Base-by-base conservation (phyloP, 139 green algal genomes). In the Trebouxia sp. region DNA sequence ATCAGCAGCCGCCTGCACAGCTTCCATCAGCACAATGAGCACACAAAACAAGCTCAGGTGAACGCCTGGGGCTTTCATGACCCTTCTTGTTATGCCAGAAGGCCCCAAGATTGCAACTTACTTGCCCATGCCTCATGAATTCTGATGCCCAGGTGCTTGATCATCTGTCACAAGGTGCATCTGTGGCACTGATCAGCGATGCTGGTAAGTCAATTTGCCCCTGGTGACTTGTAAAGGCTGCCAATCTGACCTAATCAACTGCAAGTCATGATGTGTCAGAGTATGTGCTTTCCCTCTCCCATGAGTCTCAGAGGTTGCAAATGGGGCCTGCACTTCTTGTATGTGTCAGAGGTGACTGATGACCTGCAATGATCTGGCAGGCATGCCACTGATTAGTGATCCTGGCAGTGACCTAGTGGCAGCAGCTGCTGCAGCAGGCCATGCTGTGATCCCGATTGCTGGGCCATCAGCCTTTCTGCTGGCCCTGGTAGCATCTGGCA, bases 21-120 rank as follows among this genome's bases (percentile, higher is more conserved):
- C 80, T 95, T 87, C 80, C 95, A 98, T 80, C 85, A 86, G 56
- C 95, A 98, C 88, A 98, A 98, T 65, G 93, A 98, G 86, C 35
- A 79, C 47, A 66, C 45, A 30, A 76, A 69, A 32, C 53, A 76
- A 48, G 24, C 38, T 20, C 39, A 75, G 69, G 80, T 72, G 38
- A 28, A 43, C 15, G 24, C 7, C 15, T 39, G 26, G 0, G n/a
- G 37, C 39, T 51, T 3, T 17, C 50, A 17, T 58, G 4, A 1
- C 26, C 50, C 50, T 28, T 22, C 2, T 5, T 58, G 22, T 58
- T 3, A 6, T 28, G 22, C 2, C 22, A 1, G 50, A 6, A 5
- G 26, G 50, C 50, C 2, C 50, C 22, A 3, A 69, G 14, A 12
- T 35, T 69, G n/a, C 56, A 69, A 58, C 20, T 17, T 58, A 2